phyloP scores from a whole-genome alignment of 1,139 yeast genomes.

The Candida sanyaensis region DNA sequence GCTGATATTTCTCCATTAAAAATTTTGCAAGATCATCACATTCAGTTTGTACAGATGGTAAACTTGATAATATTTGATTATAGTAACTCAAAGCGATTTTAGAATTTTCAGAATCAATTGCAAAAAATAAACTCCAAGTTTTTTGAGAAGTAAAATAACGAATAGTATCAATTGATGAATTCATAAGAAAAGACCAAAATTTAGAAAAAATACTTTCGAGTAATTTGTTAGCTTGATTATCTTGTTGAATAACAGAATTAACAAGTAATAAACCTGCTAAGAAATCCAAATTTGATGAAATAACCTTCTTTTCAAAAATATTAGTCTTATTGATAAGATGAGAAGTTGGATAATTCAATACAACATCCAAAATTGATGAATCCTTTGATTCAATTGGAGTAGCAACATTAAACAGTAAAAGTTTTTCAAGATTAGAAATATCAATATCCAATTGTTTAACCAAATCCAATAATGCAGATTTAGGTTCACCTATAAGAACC shows the following conservation, averaged over 20 bases:
- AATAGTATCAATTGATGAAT: conserved; percentile 12
- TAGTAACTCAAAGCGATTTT: conserved; percentile 9
- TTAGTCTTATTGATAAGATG: conserved; percentile 16
- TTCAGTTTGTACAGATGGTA: conserved; percentile 3
- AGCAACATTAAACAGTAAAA: conserved; percentile 1
- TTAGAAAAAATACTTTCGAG: conserved; percentile 28
- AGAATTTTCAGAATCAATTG: conserved; percentile 1
- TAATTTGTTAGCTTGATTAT: conserved; percentile 13
- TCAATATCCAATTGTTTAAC: conserved; percentile 12
- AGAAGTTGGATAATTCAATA: conserved; percentile 17
- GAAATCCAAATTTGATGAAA: conserved; percentile 49
- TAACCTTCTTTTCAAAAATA: conserved; percentile 29
- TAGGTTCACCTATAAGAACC: conserved; percentile 57
- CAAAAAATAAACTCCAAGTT: conserved; percentile 17
- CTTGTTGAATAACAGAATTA: conserved; percentile 22
- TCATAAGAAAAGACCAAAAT: conserved; percentile 43
- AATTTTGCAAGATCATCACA: conserved; percentile 4
- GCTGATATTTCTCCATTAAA: conserved; percentile 5
- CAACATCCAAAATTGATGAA: conserved; percentile 16
- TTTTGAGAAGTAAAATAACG: conserved; percentile 20
- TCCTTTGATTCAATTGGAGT: conserved; percentile 7
- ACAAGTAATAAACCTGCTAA: conserved; percentile 46
- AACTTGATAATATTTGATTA: conserved; percentile 12
- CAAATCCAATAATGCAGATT: conserved; percentile 15
- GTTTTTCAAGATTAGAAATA: conserved; percentile 5